Evolutionary conservation across 345 rosid species (phyloP).

Genomic region (Luvunga scandens): DNA sequence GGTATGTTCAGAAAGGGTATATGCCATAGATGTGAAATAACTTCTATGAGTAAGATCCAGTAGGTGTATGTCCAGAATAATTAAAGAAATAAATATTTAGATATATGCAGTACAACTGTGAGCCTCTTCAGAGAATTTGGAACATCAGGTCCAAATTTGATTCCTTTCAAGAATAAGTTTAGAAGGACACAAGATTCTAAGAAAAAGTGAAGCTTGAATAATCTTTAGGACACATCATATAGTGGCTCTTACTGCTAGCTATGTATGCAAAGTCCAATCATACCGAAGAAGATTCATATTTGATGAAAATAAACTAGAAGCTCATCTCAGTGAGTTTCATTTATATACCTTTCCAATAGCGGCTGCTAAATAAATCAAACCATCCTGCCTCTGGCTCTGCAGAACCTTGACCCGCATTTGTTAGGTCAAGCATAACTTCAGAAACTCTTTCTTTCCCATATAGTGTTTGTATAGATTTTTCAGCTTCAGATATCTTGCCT

Average conservation of each 20-base stretch:
- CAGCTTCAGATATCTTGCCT: slow-evolving; percentile 78
- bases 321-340: slow-evolving; percentile 2
- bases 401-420: slow-evolving; percentile 61
- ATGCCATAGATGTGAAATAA: neutral
- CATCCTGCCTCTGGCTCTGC: slow-evolving; percentile 96
- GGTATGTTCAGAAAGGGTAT: neutral
- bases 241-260: neutral
- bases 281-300: neutral
- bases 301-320: neutral
- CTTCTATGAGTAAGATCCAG: neutral
- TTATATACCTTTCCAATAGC: slow-evolving; percentile 82
- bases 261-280: neutral
- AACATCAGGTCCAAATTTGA: neutral
- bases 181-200: neutral
- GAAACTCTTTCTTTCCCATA: slow-evolving; percentile 90
- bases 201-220: neutral
- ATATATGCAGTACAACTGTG: neutral
- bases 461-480: slow-evolving; percentile 73
- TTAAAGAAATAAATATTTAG: too few species aligned
- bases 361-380: slow-evolving; percentile 89
- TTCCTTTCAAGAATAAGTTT: neutral
- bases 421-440: slow-evolving; percentile 77
- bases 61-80: neutral
- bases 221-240: neutral
- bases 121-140: neutral